Conservation (phyloP, 192 early-diverging fungal species). For the Coemansia sp. region DNA sequence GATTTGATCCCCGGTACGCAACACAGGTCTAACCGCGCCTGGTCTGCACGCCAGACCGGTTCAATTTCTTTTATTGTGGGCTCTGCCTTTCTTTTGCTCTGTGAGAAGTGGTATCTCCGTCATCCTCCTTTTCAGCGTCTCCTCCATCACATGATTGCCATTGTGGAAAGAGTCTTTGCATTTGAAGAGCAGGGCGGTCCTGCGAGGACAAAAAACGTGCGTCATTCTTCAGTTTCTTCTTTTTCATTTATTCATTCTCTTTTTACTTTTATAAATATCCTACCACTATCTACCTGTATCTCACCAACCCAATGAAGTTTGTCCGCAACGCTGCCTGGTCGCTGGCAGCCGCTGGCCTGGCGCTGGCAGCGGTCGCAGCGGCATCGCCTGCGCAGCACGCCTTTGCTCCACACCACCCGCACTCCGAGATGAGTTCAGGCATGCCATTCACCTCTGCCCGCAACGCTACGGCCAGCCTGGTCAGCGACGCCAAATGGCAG, state of each 20-base stretch:
- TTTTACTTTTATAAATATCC: not conserved
- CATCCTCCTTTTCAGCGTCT: not conserved
- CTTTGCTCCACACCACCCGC: constrained; percentile 14
- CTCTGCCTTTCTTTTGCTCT: no score
- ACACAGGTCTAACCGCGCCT: constrained; percentile 17
- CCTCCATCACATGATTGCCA: not conserved
- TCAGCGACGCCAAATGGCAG: constrained; percentile 7
- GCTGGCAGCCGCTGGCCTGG: constrained; percentile 21
- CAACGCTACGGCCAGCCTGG: constrained; percentile 17
- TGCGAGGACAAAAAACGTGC: not conserved
- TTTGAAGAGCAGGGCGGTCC: no score
- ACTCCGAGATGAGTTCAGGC: constrained; percentile 6
- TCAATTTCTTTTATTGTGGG: no score
- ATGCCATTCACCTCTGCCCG: not conserved
- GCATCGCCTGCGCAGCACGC: constrained; percentile 9
- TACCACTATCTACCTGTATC: not conserved
- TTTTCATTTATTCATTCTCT: not conserved
- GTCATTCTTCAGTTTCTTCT: not conserved
- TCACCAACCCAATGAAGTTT: constrained; percentile 12
- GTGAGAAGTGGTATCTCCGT: not conserved
- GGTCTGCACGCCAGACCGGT: not conserved
- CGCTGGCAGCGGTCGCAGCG: constrained; percentile 27
- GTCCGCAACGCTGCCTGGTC: not conserved
- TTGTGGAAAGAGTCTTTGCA: not conserved
- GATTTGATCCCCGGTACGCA: constrained; percentile 29